These are phyloP conservation scores for Talaromyces nanjingensis DNA, from an alignment of 495 filamentous ascomycete species.

Conservation along the genomic window DNA sequence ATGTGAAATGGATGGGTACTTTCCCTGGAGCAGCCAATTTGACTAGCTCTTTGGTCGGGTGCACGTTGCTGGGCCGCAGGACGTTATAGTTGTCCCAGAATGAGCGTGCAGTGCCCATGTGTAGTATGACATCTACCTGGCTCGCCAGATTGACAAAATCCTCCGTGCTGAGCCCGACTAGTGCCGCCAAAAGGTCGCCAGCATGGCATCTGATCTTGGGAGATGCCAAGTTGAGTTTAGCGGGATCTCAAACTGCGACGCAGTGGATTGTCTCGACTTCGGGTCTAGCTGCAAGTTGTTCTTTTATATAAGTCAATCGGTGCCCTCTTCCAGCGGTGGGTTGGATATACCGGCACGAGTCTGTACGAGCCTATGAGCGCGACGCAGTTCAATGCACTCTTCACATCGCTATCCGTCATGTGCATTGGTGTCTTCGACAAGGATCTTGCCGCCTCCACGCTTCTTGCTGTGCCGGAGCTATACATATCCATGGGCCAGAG, in stretches of 20 bases:
- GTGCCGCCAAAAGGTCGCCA: constrained; percentile 26
- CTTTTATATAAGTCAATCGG: too few relatives aligned
- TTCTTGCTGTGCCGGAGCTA: too few relatives aligned
- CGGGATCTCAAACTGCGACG: not conserved
- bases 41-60: constrained; percentile 27
- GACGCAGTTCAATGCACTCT: too few relatives aligned
- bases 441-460: too few relatives aligned
- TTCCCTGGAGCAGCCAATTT: constrained; percentile 18
- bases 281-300: constrained; percentile 2
- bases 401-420: too few relatives aligned
- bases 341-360: too few relatives aligned
- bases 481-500: too few relatives aligned
- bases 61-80: constrained; percentile 28
- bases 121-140: constrained; percentile 31
- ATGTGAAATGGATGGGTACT: constrained; percentile 38
- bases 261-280: constrained; percentile 4
- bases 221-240: not conserved
- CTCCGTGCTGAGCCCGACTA: constrained; percentile 26
- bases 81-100: constrained; percentile 33
- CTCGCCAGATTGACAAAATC: constrained; percentile 15
- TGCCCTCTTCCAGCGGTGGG: too few relatives aligned
- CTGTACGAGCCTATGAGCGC: too few relatives aligned
- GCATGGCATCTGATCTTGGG: constrained; percentile 26
- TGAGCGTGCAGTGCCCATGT: constrained; percentile 36
- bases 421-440: too few relatives aligned